These are phyloP conservation scores for Polygonum aviculare DNA, from an alignment of 148 eudicot species.

Conservation along the genomic window DNA sequence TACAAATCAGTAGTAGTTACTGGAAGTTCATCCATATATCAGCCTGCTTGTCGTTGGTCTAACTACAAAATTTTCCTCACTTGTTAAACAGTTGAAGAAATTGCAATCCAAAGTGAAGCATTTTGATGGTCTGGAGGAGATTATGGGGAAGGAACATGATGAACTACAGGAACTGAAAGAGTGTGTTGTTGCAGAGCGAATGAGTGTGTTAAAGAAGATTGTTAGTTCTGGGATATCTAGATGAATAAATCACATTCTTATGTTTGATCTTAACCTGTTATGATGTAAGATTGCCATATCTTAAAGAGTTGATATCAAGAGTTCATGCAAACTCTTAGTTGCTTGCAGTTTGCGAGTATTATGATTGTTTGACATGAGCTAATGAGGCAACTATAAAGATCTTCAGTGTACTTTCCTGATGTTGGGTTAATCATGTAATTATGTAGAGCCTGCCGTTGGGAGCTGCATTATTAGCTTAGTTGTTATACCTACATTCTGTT, in stretches of 20 bases:
- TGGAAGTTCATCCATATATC: background rate
- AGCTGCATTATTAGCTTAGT: too few species aligned
- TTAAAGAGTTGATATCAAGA: background rate
- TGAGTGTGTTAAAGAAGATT: constrained; percentile 32
- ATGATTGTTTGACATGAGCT: background rate
- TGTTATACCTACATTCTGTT: too few species aligned
- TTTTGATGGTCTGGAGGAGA: constrained; percentile 51
- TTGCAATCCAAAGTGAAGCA: constrained; percentile 50
- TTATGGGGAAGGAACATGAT: constrained; percentile 63
- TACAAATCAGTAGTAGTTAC: background rate
- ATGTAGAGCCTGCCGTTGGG: background rate
- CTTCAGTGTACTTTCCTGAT: background rate
- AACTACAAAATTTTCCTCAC: background rate
- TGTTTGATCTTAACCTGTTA: constrained; percentile 18
- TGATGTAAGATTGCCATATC: background rate
- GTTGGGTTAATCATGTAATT: background rate
- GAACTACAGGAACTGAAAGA: constrained; percentile 60
- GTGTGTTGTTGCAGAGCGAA: constrained; percentile 40
- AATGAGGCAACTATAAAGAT: background rate
- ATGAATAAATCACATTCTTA: constrained; percentile 26
- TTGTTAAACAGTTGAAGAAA: constrained; percentile 52
- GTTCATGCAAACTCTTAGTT: background rate
- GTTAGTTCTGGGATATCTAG: constrained; percentile 44
- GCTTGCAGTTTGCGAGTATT: background rate
- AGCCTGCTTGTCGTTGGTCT: background rate